Base-by-base conservation (phyloP, 495 filamentous ascomycete species). In the Hyaloscypha bicolor region DNA sequence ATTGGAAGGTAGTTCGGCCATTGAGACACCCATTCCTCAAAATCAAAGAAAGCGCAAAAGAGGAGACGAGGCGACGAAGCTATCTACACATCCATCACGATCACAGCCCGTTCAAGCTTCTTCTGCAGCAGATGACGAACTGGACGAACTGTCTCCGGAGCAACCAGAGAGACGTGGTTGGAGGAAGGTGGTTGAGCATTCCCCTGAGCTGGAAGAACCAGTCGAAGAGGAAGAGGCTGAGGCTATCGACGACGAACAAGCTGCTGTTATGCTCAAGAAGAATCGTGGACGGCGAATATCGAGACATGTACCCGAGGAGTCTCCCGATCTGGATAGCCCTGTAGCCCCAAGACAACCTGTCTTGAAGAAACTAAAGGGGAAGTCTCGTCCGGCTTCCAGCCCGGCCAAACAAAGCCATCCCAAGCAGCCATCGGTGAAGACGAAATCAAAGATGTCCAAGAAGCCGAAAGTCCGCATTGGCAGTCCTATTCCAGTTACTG, bases 111-210 rank as follows among this genome's bases (percentile, higher is more conserved):
- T 25, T 33, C 30, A 12, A 6, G 35, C 33, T 16, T 19, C 19
- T 32, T 48, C 58, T 39, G 9, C 29, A 12, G 53, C 6, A 3
- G n/a, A 63, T 9, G 56, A 65, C 16, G 66, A 67, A 25, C 4
- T 69, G n/a, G 66, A 70, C 69, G 67, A 74, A 51, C 61, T 78
- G 39, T 76, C 75, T n/a, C 63, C 70, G 9, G 55, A 69, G 21
- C 69, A 78, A 67, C 55, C 73, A 60, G 63, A 37, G 9, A 30
- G 32, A 30, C 58, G 53, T 31, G 31, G 33, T 12, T 31, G 57
- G 45, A 60, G 42, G 14, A 58, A 56, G 21, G 25, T 0, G 22
- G 25, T 57, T 31, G n/a, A 22, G 56, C 22, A n/a, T 11, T 33
- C 31, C 22, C 30, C 22, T 9, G 21, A 30, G 25, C 55, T 60